Conservation (phyloP, 345 rosid species). For the Sapria himalayana region DNA sequence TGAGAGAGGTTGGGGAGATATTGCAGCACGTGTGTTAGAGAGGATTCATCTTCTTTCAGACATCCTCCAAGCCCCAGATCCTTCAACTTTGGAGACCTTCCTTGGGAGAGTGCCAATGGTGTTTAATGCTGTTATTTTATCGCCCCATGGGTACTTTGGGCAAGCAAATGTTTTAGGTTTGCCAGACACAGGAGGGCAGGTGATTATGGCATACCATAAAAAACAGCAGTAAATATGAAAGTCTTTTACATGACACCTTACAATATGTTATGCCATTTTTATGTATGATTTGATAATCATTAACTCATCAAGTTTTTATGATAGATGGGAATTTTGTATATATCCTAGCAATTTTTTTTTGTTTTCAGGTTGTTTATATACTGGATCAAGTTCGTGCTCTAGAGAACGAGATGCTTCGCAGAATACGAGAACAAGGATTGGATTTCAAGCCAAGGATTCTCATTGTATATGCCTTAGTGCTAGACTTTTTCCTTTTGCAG, state of each 20-base stretch:
- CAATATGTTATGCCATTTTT: too few species aligned
- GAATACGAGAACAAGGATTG: constrained; percentile 75
- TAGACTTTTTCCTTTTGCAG: neutral
- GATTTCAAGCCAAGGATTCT: constrained; percentile 71
- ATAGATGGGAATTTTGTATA: too few species aligned
- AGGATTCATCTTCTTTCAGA: constrained; percentile 74
- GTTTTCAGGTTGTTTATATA: constrained; percentile 73
- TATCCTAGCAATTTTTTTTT: too few species aligned
- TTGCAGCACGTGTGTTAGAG: constrained; percentile 52
- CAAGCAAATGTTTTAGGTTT: constrained; percentile 99
- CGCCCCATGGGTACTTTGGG: constrained; percentile 94
- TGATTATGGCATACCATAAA: constrained; percentile 11
- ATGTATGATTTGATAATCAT: too few species aligned
- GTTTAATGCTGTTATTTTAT: constrained; percentile 81
- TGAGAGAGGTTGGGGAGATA: constrained; percentile 99
- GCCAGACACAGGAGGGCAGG: constrained; percentile 99
- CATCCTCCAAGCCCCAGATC: constrained; percentile 96
- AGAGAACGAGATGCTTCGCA: constrained; percentile 73
- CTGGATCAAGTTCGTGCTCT: constrained; percentile 95
- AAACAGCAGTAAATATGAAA: too few species aligned
- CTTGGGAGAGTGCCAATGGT: constrained; percentile 92
- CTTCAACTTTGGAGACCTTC: constrained; percentile 71
- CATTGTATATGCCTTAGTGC: constrained; percentile 30
- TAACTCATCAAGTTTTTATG: too few species aligned
- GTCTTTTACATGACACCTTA: too few species aligned